Evolutionary conservation across 2,329 filamentous ascomycete species (phyloP).

Genomic region (Orbilia oligospora): DNA sequence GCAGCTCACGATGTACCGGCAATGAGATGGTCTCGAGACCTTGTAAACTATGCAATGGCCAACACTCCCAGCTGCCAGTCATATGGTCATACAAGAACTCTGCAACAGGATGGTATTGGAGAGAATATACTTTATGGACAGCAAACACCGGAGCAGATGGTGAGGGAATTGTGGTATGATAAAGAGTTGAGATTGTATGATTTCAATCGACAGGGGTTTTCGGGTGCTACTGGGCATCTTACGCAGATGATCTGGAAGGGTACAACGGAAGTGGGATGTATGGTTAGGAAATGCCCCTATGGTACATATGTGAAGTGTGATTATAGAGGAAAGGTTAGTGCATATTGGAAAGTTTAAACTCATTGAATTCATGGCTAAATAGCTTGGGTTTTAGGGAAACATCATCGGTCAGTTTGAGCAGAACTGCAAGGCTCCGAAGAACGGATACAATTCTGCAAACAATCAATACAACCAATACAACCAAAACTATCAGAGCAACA

Average conservation of each 20-base stretch:
- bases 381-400: constrained; percentile 8
- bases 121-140: constrained; percentile 41
- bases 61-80: constrained; percentile 18
- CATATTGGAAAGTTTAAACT: neutral
- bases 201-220: constrained; percentile 34
- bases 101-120: constrained; percentile 23
- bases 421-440: constrained; percentile 14
- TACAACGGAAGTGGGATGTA: constrained; percentile 44
- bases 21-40: constrained; percentile 28
- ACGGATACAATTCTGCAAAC: neutral
- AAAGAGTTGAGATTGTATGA: constrained; percentile 40
- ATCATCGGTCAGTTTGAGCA: constrained; percentile 17
- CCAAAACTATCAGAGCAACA: constrained; percentile 10
- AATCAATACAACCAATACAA: neutral
- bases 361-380: neutral
- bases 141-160: constrained; percentile 16
- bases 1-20: constrained; percentile 22
- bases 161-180: constrained; percentile 39
- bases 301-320: constrained; percentile 48
- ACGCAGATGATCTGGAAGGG: constrained; percentile 54
- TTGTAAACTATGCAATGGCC: constrained; percentile 34
- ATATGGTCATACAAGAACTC: constrained; percentile 11
- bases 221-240: constrained; percentile 36
- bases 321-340: constrained; percentile 27
- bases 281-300: constrained; percentile 25